Evolutionary conservation across 805 yeast genomes (phyloP), one percentile per base, ranked within the genome.

Genomic region (Starmerella lactis-condensi): DNA sequence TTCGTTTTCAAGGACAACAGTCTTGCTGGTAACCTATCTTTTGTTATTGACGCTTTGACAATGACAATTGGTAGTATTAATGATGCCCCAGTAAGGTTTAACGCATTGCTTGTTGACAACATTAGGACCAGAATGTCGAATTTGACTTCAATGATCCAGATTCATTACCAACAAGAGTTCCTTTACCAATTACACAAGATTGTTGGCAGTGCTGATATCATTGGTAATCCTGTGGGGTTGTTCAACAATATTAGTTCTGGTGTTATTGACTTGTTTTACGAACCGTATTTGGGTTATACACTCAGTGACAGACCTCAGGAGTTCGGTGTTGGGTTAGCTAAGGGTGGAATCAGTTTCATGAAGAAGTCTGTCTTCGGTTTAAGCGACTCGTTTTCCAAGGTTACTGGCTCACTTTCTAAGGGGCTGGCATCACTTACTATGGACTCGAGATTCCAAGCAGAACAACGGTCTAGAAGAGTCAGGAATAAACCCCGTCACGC

Each of bases 21-120:
- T n/a, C 34, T 32, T 6, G 43, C 38, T 8, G 39, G 39, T 5
- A 29, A 26, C 15, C 25, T 43, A 16, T 32, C 43, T 14, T 75
- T 77, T 51, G 69, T 81, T 39, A 61, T 79, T 42, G 81, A 89
- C 50, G 72, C 85, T 23, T 58, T 89, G 37, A 82, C 95, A 0
- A 83, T 85, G 95, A 93, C 98, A 0, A 69, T 89, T 39, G 98
- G 96, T 17, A 89, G 85, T 51, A 78, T 91, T 37, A 85, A 85
- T 49, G 95, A 89, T 53, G 98, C 99, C 0, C 96, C 96, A 1
- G 77, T 89, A 26, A 68, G 75, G 46, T 58, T 89, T 50, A 81
- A 85, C 46, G 82, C 96, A 0, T 61, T 91, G 42, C 64, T 81
- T 36, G 65, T 85, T 49, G 95, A 82, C 44, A 89, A 89, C 49